Evolutionary conservation across 305 asterid species (phyloP).

Genomic region (Fraxinus ornus): DNA sequence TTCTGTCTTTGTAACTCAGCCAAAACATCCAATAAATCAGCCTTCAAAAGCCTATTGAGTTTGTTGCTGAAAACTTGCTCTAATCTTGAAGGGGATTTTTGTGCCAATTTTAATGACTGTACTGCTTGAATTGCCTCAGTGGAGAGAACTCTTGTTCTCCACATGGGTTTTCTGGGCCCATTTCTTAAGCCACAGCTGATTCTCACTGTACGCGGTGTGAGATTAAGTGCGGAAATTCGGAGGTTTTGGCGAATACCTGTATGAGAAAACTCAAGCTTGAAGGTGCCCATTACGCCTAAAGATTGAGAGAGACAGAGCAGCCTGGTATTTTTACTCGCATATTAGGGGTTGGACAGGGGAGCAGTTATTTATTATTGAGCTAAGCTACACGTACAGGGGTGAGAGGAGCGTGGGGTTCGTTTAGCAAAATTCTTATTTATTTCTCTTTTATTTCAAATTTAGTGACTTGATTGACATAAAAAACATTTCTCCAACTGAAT

Average conservation of each 20-base stretch:
- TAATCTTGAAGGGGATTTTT: slow-evolving; percentile 42
- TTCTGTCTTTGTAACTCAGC: slow-evolving; percentile 71
- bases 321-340: neutral
- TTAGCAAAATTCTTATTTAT: too few relatives aligned
- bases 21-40: slow-evolving; percentile 59
- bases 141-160: slow-evolving; percentile 67
- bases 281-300: slow-evolving; percentile 8
- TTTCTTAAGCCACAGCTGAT: slow-evolving; percentile 58
- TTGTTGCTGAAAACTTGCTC: slow-evolving; percentile 42
- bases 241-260: slow-evolving; percentile 24
- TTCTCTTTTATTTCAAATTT: too few relatives aligned
- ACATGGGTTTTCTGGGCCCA: slow-evolving; percentile 65
- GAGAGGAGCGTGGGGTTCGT: too few relatives aligned
- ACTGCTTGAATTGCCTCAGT: slow-evolving; percentile 74
- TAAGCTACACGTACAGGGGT: too few relatives aligned
- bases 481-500: too few relatives aligned
- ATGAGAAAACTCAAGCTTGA: slow-evolving; percentile 25
- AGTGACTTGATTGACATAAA: too few relatives aligned
- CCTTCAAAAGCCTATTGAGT: slow-evolving; percentile 64
- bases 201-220: slow-evolving; percentile 4
- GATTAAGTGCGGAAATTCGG: slow-evolving; percentile 10
- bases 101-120: slow-evolving; percentile 67
- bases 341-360: too few relatives aligned
- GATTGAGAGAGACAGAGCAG: neutral
- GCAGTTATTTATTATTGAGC: too few relatives aligned